Base-by-base conservation (phyloP, 305 asterid species). In the Solanum hybrid region DNA sequence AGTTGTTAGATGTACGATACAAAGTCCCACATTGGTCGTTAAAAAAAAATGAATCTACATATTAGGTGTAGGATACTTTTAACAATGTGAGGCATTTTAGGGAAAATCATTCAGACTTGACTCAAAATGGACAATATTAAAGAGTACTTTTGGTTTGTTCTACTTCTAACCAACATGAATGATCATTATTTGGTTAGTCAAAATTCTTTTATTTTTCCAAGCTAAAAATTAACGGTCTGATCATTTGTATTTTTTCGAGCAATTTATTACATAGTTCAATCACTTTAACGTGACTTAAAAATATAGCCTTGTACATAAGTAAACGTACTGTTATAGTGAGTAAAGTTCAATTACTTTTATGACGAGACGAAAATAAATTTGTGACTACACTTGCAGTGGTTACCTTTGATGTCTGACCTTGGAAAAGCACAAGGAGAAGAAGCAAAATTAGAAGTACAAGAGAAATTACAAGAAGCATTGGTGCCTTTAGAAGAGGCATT, bases 401-500 rank as follows among this genome's bases (percentile, higher is more conserved):
- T 92, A 87, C 93, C 92, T 1, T 29, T 51, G 32, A 36, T 94
- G 76, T 85, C 78, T 26, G 91, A 88, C 71, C 87, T 92, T 12
- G 91, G 86, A 32, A 90, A 36, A 66, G 92, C 93, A 71, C 34
- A 91, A 42, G 94, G 88, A 26, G 93, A 93, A 45, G 94, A 93
- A 85, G 87, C 90, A 56, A 90, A 87, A 89, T 29, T 45, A 72
- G 80, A 80, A 3, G 64, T 85, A 10, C 2, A 78, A 27, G 92
- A 81, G 88, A 81, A 89, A 77, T 27, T 92, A 80, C 7, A n/a
- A 12, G 93, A 93, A 82, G 93, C 95, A 1, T 10, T 89, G 15
- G 56, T 31, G 19, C 17, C 93, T 81, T 37, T 93, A 86, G 95
- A 95, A 88, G 94, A 89, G 69, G 97, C 92, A 15, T 93, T 94